Percentiles rank a stretch among this genome's conserved stretches.
phyloP scores from a whole-genome alignment of 352 stramenopile species.

The Plasmopara halstedii region DNA sequence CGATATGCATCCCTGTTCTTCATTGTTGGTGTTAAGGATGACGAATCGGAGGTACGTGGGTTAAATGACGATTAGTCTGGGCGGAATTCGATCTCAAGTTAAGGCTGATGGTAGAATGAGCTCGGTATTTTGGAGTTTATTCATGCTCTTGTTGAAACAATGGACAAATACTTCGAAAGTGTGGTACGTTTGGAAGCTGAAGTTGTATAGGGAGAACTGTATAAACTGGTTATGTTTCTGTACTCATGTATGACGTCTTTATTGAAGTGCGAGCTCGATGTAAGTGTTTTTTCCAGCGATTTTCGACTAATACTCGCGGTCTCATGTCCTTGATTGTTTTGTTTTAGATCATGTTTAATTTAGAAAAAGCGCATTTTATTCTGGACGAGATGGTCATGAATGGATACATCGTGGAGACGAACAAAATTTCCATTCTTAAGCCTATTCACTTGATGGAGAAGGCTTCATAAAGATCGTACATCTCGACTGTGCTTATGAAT shows the following conservation, averaged over 20 bases:
- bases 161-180: slow-evolving; percentile 99
- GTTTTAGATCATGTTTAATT: slow-evolving; percentile 89
- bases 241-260: not conserved
- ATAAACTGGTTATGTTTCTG: too few species aligned
- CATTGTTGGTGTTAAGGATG: slow-evolving; percentile 97
- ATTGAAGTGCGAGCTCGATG: slow-evolving; percentile 66
- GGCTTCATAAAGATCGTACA: slow-evolving; percentile 47
- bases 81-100: too few species aligned
- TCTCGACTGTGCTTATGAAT: too few species aligned
- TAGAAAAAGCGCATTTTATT: slow-evolving; percentile 89
- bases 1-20: slow-evolving; percentile 99
- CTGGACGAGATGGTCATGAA: slow-evolving; percentile 98
- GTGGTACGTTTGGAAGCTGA: slow-evolving; percentile 89
- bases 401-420: slow-evolving; percentile 98
- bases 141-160: slow-evolving; percentile 98
- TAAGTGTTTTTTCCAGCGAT: slow-evolving; percentile 25
- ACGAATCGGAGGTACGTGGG: slow-evolving; percentile 78
- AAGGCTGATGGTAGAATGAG: too few species aligned
- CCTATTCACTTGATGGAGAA: slow-evolving; percentile 99
- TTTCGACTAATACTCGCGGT: too few species aligned
- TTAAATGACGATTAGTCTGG: not conserved
- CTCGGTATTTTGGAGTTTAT: slow-evolving; percentile 99
- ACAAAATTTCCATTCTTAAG: slow-evolving; percentile 98
- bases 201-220: too few species aligned
- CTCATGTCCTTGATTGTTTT: too few species aligned